Evolutionary conservation across 2,329 filamentous ascomycete genomes (phyloP), one percentile per base, ranked within the genome.

Genomic region (Cladosporium sp.): DNA sequence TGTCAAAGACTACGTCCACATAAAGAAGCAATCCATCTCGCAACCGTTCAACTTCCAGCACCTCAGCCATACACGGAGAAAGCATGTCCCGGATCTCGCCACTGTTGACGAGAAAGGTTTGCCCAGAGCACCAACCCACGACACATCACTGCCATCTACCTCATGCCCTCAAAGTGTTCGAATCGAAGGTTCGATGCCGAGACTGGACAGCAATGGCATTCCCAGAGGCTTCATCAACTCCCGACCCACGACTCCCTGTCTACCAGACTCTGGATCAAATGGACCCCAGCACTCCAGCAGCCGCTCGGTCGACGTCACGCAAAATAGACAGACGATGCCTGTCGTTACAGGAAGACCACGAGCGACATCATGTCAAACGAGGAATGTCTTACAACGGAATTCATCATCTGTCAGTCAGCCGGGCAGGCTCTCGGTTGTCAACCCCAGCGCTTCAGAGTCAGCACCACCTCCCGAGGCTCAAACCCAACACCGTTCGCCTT

Each of bases 21-120:
- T 62, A 11, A 62, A 58, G 47, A 78, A 78, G 61, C 67, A 66
- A 36, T 68, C 69, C 51, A 84, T 84, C 46, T 84, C 81, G 0
- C 74, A 75, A 50, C 81, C 81, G 1, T 84, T 81, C 63, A 78
- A 82, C 57, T 84, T 84, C 60, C 79, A 83, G 54, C 81, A 84
- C 59, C 65, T 84, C 46, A 79, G 78, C 30, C 80, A 84, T 59
- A 80, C 79, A 22, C 74, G 75, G 50, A 74, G 76, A 19, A 65
- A 74, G 19, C 76, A 83, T 50, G 73, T 82, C 50, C 71, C 76
- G 27, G 69, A 69, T 3, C 65, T 83, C 16, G 73, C 79, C 33
- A 72, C 71, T 29, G 69, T 75, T 11, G 72, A 74, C 47, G 71
- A 77, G 49, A 69, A 73, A 50, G 73, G 79, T 25, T 67, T 82